These are phyloP conservation scores for Collybia mongolica DNA, from an alignment of 768 basidiomycete species.

Conservation along the genomic window DNA sequence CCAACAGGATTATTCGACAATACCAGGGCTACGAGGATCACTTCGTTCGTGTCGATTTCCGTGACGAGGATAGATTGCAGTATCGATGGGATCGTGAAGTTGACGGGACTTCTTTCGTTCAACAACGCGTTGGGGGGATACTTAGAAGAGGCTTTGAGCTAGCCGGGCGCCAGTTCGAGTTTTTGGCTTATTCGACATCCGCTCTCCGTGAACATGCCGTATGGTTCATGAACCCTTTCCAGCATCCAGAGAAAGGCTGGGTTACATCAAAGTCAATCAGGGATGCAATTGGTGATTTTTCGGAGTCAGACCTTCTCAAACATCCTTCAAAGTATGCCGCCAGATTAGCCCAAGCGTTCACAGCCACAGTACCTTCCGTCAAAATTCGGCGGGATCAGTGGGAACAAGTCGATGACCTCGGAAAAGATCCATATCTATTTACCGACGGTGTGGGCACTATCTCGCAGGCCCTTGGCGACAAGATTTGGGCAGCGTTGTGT, in stretches of 20 bases:
- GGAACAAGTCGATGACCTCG: slow-evolving; percentile 61
- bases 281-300: slow-evolving; percentile 65
- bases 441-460: slow-evolving; percentile 87
- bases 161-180: slow-evolving; percentile 72
- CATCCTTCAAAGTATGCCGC: slow-evolving; percentile 82
- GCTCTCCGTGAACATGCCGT: slow-evolving; percentile 78
- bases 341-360: slow-evolving; percentile 81
- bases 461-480: slow-evolving; percentile 51
- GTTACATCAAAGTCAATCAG: slow-evolving; percentile 64
- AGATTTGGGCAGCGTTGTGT: slow-evolving; percentile 60
- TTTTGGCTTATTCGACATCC: slow-evolving; percentile 80
- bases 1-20: slow-evolving; percentile 76
- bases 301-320: slow-evolving; percentile 39
- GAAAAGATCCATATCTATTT: slow-evolving; percentile 40
- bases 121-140: slow-evolving; percentile 54
- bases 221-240: slow-evolving; percentile 76
- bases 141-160: slow-evolving; percentile 67
- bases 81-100: slow-evolving; percentile 72
- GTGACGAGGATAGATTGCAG: slow-evolving; percentile 77
- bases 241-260: slow-evolving; percentile 35
- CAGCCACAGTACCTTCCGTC: slow-evolving; percentile 76
- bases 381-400: slow-evolving; percentile 55
- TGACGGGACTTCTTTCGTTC: slow-evolving; percentile 55
- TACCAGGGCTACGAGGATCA: slow-evolving; percentile 59
- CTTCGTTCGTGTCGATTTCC: slow-evolving; percentile 83